phyloP scores from a whole-genome alignment of 306 rosid genomes.

The Cucurbita moschata region DNA sequence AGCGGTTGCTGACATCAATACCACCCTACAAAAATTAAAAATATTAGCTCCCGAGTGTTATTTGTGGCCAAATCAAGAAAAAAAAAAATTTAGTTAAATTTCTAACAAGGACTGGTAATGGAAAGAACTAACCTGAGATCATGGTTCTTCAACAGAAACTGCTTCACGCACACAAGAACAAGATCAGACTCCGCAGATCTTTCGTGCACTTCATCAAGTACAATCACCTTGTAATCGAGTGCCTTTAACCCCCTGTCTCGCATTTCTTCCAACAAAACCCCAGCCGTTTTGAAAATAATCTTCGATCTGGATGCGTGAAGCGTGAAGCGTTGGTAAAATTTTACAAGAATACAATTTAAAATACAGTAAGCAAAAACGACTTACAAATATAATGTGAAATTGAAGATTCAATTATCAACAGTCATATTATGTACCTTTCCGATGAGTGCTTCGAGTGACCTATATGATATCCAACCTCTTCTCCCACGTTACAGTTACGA shows the following conservation, averaged over 20 bases:
- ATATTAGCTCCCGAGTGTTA: constrained; percentile 8
- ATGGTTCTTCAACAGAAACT: constrained; percentile 53
- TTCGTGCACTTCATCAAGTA: constrained; percentile 94
- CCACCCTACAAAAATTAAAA: constrained; percentile 46
- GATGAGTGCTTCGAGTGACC: constrained; percentile 63
- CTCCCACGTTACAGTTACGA: constrained; percentile 61
- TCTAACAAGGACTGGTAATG: not conserved
- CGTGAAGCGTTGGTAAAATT: not conserved
- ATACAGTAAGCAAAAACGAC: not conserved
- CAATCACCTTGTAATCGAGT: constrained; percentile 64
- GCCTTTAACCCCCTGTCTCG: constrained; percentile 63
- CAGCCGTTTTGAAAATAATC: constrained; percentile 83
- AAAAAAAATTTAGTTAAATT: not conserved
- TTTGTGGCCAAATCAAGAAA: not conserved
- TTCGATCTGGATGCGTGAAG: constrained; percentile 32
- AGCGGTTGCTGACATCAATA: constrained; percentile 93
- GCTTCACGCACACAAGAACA: constrained; percentile 77
- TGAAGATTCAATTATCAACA: not conserved
- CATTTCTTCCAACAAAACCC: constrained; percentile 81
- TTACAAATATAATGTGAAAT: not conserved
- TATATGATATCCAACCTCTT: constrained; percentile 81
- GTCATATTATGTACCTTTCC: constrained; percentile 24
- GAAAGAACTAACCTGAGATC: constrained; percentile 50
- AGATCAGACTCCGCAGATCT: constrained; percentile 93
- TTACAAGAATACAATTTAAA: not conserved